Base-by-base conservation (phyloP, 768 basidiomycete genomes). In the Sutorius australiensis region DNA sequence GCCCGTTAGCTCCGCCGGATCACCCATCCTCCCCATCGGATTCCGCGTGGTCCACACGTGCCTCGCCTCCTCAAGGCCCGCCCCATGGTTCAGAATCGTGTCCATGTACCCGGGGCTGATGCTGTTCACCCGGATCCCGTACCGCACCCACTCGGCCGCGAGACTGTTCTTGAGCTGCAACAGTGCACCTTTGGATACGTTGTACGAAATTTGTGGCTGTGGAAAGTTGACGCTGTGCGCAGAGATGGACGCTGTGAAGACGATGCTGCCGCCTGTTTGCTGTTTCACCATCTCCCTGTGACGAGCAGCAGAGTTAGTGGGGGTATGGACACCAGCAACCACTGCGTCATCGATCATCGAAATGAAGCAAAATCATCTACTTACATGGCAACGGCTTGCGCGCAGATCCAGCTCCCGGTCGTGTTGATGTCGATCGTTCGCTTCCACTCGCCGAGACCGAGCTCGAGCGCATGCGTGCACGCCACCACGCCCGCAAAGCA, bases 331-430 rank as follows among this genome's bases (percentile, higher is more conserved):
- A 12, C 27, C 33, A 36, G 6, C 17, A 32, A 11, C 28, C 28
- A 30, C 14, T n/a, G n/a, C 16, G 2, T n/a, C 34, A 49, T 27
- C 17, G 13, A 44, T 47, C 19, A 36, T 30, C 19, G n/a, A 33
- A 19, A 44, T 24, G 24, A 24, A 24, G 24, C 24, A 24, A 24
- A 48, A 9, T 31, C 6, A 21, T 11, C 36, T 9, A 62, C 60
- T 46, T 44, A 73, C 77, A 65, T 74, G 46, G 68, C 72, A 30
- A 71, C 74, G 0, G 74, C 67, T 51, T 75, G 71, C 9, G 75
- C 75, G 50, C 75, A 77, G 45, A 77, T 53, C 74, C 73, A 77
- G 42, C 74, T 74, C 17, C 76, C 78, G 6, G 73, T 79, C 16
- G 71, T 70, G 48, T 77, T 79, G 38, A 75, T 61, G 41, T 77